phyloP scores from a whole-genome alignment of 2,329 filamentous ascomycete species.

The Lasiodiplodia gonubiensis region DNA sequence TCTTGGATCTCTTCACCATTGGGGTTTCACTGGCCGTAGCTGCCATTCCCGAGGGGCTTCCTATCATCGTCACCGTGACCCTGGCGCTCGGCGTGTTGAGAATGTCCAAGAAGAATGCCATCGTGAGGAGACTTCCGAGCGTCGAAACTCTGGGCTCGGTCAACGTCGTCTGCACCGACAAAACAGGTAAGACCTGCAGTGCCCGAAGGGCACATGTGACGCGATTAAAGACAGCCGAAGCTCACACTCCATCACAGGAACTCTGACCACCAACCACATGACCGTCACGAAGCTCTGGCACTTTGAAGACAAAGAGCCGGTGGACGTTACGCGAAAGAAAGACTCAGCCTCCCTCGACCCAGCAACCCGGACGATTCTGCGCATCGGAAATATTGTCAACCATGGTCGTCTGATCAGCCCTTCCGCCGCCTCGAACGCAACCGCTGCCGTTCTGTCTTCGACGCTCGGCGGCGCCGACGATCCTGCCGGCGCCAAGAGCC shows the following conservation, averaged over 20 bases:
- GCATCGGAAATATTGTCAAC: conserved; percentile 96
- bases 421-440: conserved; percentile 73
- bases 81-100: conserved; percentile 91
- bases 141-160: conserved; percentile 98
- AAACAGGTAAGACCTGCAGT: conserved; percentile 68
- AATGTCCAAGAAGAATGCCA: conserved; percentile 94
- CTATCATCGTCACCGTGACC: conserved; percentile 98
- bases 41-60: conserved; percentile 92
- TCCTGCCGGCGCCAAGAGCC: conserved; percentile 71
- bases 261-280: conserved; percentile 97
- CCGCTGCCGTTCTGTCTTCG: conserved; percentile 83
- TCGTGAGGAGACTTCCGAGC: conserved; percentile 93
- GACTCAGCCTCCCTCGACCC: conserved; percentile 66
- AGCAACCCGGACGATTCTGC: conserved; percentile 78
- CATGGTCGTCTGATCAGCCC: conserved; percentile 81
- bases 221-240: neutral
- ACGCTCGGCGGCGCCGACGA: conserved; percentile 66
- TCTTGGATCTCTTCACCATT: conserved; percentile 96
- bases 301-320: conserved; percentile 69
- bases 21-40: conserved; percentile 96
- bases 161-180: conserved; percentile 99
- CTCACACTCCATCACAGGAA: conserved; percentile 60
- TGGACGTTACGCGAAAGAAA: conserved; percentile 63
- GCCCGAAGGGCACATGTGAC: neutral
- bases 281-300: conserved; percentile 97